Evolutionary conservation across 2,329 filamentous ascomycete genomes (phyloP), one percentile per base, ranked within the genome.

Genomic region (Fusarium xylarioides): DNA sequence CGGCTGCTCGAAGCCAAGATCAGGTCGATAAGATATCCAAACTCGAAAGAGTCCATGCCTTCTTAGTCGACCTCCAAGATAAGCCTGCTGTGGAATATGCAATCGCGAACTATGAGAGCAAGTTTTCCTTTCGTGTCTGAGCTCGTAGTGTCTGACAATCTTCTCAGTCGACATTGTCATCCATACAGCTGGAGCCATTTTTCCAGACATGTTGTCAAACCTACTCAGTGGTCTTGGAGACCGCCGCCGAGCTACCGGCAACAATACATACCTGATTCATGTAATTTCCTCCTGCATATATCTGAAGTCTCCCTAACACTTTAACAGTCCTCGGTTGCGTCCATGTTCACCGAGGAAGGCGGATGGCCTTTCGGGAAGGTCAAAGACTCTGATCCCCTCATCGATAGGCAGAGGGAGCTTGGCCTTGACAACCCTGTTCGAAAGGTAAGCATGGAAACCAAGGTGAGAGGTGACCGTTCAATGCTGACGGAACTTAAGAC

Each of bases 131-230:
- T 4, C 4, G 3, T 21, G 1, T 21, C 3, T 15, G 1, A 5
- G 7, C 5, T 16, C 0, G 7, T 21, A 3, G 6, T n/a, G 2
- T 16, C 35, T 75, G 28, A 77, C 59, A 21, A 3, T 44, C 16
- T 14, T 52, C 11, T 42, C 57, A 83, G 82, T 84, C 47, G 73
- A 81, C 55, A 78, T 84, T 21, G 71, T 83, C 34, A 62, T 84
- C 19, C 80, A 84, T 55, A 80, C 77, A 4, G 81, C 81, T 15
- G 80, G 79, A 55, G 78, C 79, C 21, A 70, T 80, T 26, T 75
- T 81, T 14, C 66, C 75, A 16, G 44, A 32, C 8, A 57, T 80
- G 21, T 65, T 71, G 19, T 62, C 75, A 8, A 71, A 80, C 62
- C 63, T 84, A 10, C 74, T 84, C 43, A 75, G 73, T 16, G 82